Percentiles rank a stretch among this genome's conserved stretches.
Evolutionary conservation across 2,329 filamentous ascomycete species (phyloP).

Genomic region (Tolypocladium cylindrosporum): DNA sequence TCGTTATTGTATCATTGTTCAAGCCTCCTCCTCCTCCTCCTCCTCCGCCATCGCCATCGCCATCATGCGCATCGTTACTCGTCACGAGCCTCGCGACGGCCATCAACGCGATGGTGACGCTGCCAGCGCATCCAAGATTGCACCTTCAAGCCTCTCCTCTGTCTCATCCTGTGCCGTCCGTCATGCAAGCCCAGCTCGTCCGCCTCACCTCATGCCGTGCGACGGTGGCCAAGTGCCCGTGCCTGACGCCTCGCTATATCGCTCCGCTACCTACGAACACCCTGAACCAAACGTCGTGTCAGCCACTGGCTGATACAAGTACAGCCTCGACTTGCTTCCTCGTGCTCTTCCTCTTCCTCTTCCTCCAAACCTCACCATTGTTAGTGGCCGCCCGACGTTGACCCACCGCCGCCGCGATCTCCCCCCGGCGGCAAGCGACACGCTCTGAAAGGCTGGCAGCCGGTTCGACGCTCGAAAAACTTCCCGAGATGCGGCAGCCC

Average conservation of each 20-base stretch:
- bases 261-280: not conserved
- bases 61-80: not conserved
- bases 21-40: not conserved
- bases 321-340: not conserved
- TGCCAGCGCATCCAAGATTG: not conserved
- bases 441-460: slow-evolving; percentile 26
- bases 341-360: not conserved
- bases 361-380: not conserved
- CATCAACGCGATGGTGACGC: not conserved
- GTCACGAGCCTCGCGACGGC: not conserved
- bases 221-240: not conserved
- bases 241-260: slow-evolving; percentile 1
- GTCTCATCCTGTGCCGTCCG: slow-evolving; percentile 1
- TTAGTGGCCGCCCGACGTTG: slow-evolving; percentile 4
- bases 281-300: not conserved
- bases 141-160: not conserved
- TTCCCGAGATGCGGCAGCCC: slow-evolving; percentile 7
- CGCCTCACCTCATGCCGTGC: slow-evolving; percentile 4
- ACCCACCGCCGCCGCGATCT: slow-evolving; percentile 11
- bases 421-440: slow-evolving; percentile 26
- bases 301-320: not conserved
- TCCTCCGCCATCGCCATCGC: not conserved
- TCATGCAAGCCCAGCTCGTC: slow-evolving; percentile 1
- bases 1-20: not conserved
- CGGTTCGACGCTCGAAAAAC: slow-evolving; percentile 9